Conservation (phyloP, 1,284 basidiomycete species). For the Cryptococcus sp. region DNA sequence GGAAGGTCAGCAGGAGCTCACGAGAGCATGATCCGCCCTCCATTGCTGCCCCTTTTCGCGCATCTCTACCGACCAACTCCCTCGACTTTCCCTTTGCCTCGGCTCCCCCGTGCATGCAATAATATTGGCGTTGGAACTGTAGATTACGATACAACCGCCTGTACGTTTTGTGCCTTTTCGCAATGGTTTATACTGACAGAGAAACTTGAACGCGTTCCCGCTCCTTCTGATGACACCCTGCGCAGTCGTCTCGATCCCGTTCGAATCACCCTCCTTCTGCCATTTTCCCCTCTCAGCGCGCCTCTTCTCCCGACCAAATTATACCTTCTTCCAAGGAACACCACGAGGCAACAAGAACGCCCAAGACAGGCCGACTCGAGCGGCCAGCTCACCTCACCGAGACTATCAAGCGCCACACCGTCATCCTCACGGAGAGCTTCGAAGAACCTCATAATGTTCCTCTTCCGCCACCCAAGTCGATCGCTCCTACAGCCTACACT, state of each 20-base stretch:
- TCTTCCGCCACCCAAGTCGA: conserved; percentile 11
- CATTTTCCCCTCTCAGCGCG: conserved; percentile 1
- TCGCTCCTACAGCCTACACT: conserved; percentile 17
- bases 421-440: conserved; percentile 11
- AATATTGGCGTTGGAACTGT: not conserved
- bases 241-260: conserved; percentile 16
- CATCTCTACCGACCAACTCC: not conserved
- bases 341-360: no score
- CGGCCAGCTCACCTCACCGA: no score
- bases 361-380: no score
- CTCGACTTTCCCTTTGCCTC: not conserved
- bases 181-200: not conserved
- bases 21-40: not conserved
- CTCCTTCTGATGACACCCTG: not conserved
- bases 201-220: not conserved
- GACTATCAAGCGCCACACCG: conserved; percentile 3
- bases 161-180: no score
- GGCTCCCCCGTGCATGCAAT: not conserved
- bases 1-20: conserved; percentile 9
- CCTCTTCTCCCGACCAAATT: not conserved
- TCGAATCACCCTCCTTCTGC: conserved; percentile 16
- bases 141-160: conserved; percentile 45
- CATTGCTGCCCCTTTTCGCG: not conserved
- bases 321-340: no score
- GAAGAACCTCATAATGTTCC: conserved; percentile 12